Conservation (phyloP, 2,329 filamentous ascomycete species). For the Pseudopithomyces maydicus region DNA sequence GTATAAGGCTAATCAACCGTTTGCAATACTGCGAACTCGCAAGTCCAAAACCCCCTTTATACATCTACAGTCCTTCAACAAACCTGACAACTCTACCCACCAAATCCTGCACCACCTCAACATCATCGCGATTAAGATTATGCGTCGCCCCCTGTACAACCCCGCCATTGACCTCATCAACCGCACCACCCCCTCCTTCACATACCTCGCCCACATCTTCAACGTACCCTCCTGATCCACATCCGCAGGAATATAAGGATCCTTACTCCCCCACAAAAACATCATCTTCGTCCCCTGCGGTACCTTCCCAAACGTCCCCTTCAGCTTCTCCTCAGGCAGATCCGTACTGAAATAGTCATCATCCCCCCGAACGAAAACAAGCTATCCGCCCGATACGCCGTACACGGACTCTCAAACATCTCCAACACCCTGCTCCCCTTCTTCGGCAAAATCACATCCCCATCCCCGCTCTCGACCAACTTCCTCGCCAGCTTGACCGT, state of each 20-base stretch:
- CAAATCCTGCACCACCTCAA: conserved; percentile 55
- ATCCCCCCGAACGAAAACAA: conserved; percentile 66
- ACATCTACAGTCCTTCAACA: conserved; percentile 9
- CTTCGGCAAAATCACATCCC: conserved; percentile 59
- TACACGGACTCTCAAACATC: conserved; percentile 52
- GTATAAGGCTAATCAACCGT: too few relatives aligned
- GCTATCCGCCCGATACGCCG: conserved; percentile 63
- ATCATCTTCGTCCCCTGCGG: conserved; percentile 59
- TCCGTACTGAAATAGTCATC: conserved; percentile 92
- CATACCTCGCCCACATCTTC: conserved; percentile 58
- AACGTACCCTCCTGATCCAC: conserved; percentile 66
- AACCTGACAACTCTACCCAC: conserved; percentile 58
- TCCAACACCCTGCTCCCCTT: conserved; percentile 32
- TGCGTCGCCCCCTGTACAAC: conserved; percentile 57
- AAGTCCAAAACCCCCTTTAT: too few relatives aligned
- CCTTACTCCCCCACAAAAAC: conserved; percentile 68
- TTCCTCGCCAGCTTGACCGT: conserved; percentile 55
- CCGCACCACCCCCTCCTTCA: conserved; percentile 50
- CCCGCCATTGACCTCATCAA: conserved; percentile 56
- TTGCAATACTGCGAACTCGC: too few relatives aligned
- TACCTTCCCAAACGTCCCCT: conserved; percentile 69
- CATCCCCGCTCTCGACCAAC: conserved; percentile 61
- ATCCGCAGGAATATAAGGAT: conserved; percentile 66
- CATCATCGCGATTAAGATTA: conserved; percentile 55
- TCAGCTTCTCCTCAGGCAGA: conserved; percentile 63